Base-by-base conservation (phyloP, 2,329 filamentous ascomycete genomes). In the Fusarium burgessii region DNA sequence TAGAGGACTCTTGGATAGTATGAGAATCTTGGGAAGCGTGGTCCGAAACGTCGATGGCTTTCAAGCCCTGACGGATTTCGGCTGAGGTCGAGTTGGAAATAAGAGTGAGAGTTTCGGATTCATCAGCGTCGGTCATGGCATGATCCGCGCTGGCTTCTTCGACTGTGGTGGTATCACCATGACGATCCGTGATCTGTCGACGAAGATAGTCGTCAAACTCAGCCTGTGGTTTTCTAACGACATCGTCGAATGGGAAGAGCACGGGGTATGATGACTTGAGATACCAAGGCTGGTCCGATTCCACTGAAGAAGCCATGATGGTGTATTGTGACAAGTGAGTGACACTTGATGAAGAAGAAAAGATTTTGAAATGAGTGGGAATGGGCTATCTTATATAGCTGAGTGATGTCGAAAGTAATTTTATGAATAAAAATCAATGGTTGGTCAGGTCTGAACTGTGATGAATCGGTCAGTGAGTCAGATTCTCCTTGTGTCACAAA, bases 181-280 rank as follows among this genome's bases (percentile, higher is more conserved):
- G 58, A 13, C 67, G 68, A 10, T 49, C 46, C 11, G 59, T 38
- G 18, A 82, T 63, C 33, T 80, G 77, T 13, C 66, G 66, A 20
- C 62, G 73, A 13, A 82, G 36, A 62, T 79, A 81, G 5, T 52
- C 61, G 15, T 80, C 76, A 42, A 83, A 83, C 7, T 81, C 78
- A n/a, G 71, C 66, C 11, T 72, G 68, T 1, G 80, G 58, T 20
- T 77, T 70, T 42, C 71, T 76, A 47, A 84, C 72, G 20, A 78
- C 81, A n/a, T 79, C 76, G 42, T 80, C 74, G 12, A 66, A 61
- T 4, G 83, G 82, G 46, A 84, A 77, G 15, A 78, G 68, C 33
- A 85, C 82, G 0, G 82, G 82, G 33, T 74, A 78, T 1, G 76
- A 79, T 13, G 80, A 79, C 58, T 78, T 78, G 52, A 84, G 78